phyloP scores from a whole-genome alignment of 768 basidiomycete species.

The Ephemerocybe angulata region DNA sequence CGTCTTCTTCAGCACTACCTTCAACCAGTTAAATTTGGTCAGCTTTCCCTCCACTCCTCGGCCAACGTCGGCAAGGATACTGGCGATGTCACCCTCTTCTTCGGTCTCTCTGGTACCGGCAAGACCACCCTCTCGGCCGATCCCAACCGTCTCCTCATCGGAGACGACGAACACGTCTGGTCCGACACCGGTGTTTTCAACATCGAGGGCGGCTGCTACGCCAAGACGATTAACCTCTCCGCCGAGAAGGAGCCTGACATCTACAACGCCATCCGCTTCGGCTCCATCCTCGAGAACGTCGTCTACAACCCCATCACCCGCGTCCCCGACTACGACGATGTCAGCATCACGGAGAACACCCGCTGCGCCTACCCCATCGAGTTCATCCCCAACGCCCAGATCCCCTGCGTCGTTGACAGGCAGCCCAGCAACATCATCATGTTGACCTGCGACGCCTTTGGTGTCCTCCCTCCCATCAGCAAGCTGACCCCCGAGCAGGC shows the following conservation, averaged over 20 bases:
- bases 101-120: constrained; percentile 96
- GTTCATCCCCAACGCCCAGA: constrained; percentile 90
- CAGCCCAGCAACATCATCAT: constrained; percentile 96
- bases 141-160: constrained; percentile 88
- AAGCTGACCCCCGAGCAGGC: constrained; percentile 92
- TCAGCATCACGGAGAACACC: constrained; percentile 97
- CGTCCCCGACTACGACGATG: constrained; percentile 90
- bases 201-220: constrained; percentile 99
- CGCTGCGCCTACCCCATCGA: constrained; percentile 99
- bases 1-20: constrained; percentile 75
- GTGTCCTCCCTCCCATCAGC: constrained; percentile 94
- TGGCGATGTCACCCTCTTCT: constrained; percentile 95
- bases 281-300: constrained; percentile 97
- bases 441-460: constrained; percentile 97
- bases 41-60: constrained; percentile 95
- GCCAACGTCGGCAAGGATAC: constrained; percentile 91
- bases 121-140: constrained; percentile 99
- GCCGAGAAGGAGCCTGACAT: constrained; percentile 98
- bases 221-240: constrained; percentile 96
- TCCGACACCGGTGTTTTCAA: constrained; percentile 98
- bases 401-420: constrained; percentile 81
- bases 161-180: constrained; percentile 99
- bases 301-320: constrained; percentile 88
- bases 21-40: constrained; percentile 97
- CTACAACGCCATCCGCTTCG: constrained; percentile 90